A percentile compares a stretch with the other conserved stretches of the same genome.
Conservation (phyloP, 179 eudicot genomes). For the Spinacia oleracea region DNA sequence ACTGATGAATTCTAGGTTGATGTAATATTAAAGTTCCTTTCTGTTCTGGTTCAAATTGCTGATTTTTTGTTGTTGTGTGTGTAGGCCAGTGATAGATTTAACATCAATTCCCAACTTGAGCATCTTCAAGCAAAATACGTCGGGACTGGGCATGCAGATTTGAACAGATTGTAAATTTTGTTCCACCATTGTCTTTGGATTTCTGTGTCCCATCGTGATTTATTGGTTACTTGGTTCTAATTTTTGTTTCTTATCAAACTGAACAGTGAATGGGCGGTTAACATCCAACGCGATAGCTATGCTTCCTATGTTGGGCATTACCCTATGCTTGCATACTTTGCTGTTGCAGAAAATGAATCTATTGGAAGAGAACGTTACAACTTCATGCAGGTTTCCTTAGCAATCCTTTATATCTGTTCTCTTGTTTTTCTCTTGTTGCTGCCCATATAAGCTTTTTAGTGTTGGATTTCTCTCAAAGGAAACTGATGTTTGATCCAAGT, state of each 20-base stretch:
- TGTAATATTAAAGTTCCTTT: not conserved
- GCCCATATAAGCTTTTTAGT: not conserved
- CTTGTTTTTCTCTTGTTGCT: too few species aligned
- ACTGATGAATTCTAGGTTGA: not conserved
- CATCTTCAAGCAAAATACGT: slow-evolving; percentile 96
- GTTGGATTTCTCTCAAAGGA: not conserved
- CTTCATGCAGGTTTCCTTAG: slow-evolving; percentile 77
- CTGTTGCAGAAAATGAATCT: slow-evolving; percentile 89
- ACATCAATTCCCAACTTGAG: slow-evolving; percentile 95
- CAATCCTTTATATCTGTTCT: not conserved
- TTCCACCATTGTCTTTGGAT: not conserved
- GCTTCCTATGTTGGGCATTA: slow-evolving; percentile 93
- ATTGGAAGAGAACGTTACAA: slow-evolving; percentile 93
- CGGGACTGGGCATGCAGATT: slow-evolving; percentile 92
- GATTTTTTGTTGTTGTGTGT: slow-evolving; percentile 5
- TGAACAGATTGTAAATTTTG: slow-evolving; percentile 72
- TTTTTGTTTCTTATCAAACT: slow-evolving; percentile 2
- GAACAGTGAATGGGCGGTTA: slow-evolving; percentile 93
- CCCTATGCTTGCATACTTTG: slow-evolving; percentile 84
- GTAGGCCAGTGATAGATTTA: slow-evolving; percentile 97
- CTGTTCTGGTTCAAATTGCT: slow-evolving; percentile 8
- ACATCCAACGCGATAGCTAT: slow-evolving; percentile 93
- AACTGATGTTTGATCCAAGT: not conserved
- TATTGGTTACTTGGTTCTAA: slow-evolving; percentile 7
- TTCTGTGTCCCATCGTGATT: not conserved